A percentile compares a stretch with the other conserved stretches of the same genome.
phyloP scores from a whole-genome alignment of 768 basidiomycete genomes.

The Boletus pseudo-olivaceus region DNA sequence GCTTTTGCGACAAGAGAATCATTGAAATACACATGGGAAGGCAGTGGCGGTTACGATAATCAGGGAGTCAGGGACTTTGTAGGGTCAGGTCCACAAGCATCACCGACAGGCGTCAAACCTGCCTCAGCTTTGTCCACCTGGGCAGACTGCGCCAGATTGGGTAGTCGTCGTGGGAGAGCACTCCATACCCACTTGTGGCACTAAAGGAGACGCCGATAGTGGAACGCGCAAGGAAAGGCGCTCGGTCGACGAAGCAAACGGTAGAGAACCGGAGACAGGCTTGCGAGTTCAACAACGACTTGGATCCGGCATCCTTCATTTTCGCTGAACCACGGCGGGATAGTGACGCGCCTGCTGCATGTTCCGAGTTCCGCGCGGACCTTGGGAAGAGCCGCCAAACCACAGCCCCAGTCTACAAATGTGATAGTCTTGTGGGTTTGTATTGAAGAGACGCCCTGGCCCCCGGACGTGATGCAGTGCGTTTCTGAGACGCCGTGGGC shows the following conservation, averaged over 20 bases:
- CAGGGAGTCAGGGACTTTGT: background rate
- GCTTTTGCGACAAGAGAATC: background rate
- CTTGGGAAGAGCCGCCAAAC: no score
- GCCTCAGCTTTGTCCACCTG: constrained; percentile 35
- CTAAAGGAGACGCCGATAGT: no score
- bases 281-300: background rate
- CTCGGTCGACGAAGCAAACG: background rate
- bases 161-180: background rate
- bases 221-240: background rate
- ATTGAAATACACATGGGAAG: background rate
- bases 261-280: no score
- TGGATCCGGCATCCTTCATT: background rate
- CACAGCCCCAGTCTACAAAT: no score
- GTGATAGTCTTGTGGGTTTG: no score
- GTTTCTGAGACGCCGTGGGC: no score
- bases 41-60: background rate
- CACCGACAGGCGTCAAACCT: background rate
- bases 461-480: no score
- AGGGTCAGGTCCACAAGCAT: background rate
- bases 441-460: no score
- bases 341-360: background rate
- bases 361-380: background rate
- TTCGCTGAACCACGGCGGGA: background rate
- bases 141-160: background rate
- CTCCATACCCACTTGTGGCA: background rate